phyloP scores from a whole-genome alignment of 2,329 filamentous ascomycete genomes.

The Corniculantispora saksenae region DNA sequence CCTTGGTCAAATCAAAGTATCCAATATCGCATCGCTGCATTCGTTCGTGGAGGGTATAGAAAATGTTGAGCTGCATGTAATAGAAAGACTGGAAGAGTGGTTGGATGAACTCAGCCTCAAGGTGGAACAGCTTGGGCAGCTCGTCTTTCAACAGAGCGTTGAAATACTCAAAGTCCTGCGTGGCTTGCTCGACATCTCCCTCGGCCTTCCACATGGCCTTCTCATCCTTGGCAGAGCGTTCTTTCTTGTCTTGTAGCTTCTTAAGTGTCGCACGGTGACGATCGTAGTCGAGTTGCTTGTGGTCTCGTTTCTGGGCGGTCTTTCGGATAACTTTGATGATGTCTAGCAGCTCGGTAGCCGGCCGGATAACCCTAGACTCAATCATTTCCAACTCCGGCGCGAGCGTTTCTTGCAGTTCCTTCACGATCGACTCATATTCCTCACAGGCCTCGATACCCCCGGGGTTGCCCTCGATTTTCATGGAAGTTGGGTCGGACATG shows the following conservation, averaged over 20 bases:
- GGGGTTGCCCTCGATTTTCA: constrained; percentile 79
- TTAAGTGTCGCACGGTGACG: constrained; percentile 80
- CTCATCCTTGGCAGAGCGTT: constrained; percentile 93
- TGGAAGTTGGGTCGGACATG: constrained; percentile 86
- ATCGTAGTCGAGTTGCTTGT: constrained; percentile 97
- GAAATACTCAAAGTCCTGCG: constrained; percentile 96
- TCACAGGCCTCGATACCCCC: constrained; percentile 95
- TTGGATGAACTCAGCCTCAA: constrained; percentile 93
- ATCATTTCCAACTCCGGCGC: constrained; percentile 97
- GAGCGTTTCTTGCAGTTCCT: constrained; percentile 84
- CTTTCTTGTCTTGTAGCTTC: constrained; percentile 97
- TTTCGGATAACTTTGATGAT: constrained; percentile 96
- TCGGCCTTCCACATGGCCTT: constrained; percentile 97
- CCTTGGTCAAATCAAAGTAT: constrained; percentile 90
- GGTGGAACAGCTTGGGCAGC: constrained; percentile 82
- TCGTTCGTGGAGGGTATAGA: constrained; percentile 95
- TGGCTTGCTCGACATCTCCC: constrained; percentile 84
- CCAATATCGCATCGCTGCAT: constrained; percentile 98
- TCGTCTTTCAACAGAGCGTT: constrained; percentile 97
- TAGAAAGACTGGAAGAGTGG: constrained; percentile 99
- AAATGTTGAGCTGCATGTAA: constrained; percentile 99
- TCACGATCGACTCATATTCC: constrained; percentile 90
- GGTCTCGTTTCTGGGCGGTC: constrained; percentile 82
- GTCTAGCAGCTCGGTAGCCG: constrained; percentile 88
- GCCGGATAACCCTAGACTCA: constrained; percentile 84